phyloP scores from a whole-genome alignment of 495 filamentous ascomycete genomes.

The Aspergillus nanangensis region DNA sequence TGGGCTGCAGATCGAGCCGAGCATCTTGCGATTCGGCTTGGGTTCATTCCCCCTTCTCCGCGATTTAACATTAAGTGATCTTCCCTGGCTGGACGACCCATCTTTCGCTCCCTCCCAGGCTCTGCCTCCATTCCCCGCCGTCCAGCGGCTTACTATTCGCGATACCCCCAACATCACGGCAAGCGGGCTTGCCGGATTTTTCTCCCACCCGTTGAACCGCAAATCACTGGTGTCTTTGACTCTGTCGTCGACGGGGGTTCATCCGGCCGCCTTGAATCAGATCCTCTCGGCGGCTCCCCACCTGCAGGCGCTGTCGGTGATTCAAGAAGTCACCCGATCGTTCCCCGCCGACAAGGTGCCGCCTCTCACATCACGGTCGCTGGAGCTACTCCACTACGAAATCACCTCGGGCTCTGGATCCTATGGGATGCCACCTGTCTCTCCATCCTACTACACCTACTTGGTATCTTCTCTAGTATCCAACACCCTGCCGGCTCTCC shows the following conservation, averaged over 20 bases:
- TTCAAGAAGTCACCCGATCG: conserved; percentile 58
- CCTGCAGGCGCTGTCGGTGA: conserved; percentile 62
- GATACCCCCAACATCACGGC: conserved; percentile 65
- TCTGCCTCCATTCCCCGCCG: conserved; percentile 63
- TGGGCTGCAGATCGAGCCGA: conserved; percentile 66
- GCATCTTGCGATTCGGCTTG: conserved; percentile 65
- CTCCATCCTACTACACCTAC: conserved; percentile 76
- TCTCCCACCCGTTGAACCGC: conserved; percentile 47
- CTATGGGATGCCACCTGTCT: conserved; percentile 53
- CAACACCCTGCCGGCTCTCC: conserved; percentile 67
- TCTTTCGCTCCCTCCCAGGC: conserved; percentile 57
- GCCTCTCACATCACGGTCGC: conserved; percentile 59
- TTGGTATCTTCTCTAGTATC: conserved; percentile 75
- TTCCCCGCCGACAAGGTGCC: conserved; percentile 60
- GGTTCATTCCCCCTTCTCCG: conserved; percentile 59
- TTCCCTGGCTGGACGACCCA: conserved; percentile 68
- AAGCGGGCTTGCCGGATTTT: conserved; percentile 60
- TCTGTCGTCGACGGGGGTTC: conserved; percentile 62
- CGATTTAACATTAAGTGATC: conserved; percentile 66
- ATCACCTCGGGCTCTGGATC: conserved; percentile 55
- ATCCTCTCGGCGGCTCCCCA: conserved; percentile 58
- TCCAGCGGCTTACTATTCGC: conserved; percentile 65
- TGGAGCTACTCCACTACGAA: conserved; percentile 74
- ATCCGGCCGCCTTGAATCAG: conserved; percentile 55
- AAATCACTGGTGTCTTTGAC: conserved; percentile 55